Base-by-base conservation (phyloP, 2,329 filamentous ascomycete genomes). In the Tolypocladium pustulatum region DNA sequence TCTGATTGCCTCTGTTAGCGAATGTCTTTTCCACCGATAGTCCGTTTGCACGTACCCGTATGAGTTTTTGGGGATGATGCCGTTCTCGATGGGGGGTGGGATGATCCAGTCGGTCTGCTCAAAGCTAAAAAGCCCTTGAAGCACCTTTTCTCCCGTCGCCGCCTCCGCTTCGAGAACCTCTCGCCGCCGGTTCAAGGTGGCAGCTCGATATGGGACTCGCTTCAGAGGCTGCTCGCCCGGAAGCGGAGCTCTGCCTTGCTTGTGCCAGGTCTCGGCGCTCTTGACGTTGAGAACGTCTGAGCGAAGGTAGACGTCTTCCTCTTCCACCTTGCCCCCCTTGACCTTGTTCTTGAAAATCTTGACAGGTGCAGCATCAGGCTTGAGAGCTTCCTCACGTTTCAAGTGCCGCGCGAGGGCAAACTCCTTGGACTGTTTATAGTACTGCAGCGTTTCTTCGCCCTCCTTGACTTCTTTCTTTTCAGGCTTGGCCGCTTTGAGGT, bases 61-160 rank as follows among this genome's bases (percentile, higher is more conserved):
- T 40, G 86, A 85, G 66, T 99, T 99, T 72, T 94, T 95, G 0
- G 94, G 94, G 61, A 97, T 97, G 17, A 89, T 74, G 0, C 93
- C 93, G 66, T 96, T 82, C 61, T 84, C 72, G 58, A 97, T 96
- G 0, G 92, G 91, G 1, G 87, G 83, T 1, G 93, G 93, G 58
- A 97, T 93, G 69, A 97, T 97, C 86, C 90, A 97, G 58, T 96
- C 90, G 0, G 94, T 99, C 72, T 99, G 94, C 10, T 89, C 86
- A 59, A 81, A 77, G 57, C 89, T 86, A 72, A 91, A 99, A 0
- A 99, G 75, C 0, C 91, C 92, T 69, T 99, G 94, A 60, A 91
- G 81, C 5, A 90, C 85, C 72, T 95, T 96, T 65, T 88, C 82
- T 22, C 93, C 93, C 0, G 85, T 91, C 27, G 87, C 81, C 2